Evolutionary conservation across 83 land plant species (phyloP), one percentile per base, ranked within the genome.

Genomic region (Thuja plicata): DNA sequence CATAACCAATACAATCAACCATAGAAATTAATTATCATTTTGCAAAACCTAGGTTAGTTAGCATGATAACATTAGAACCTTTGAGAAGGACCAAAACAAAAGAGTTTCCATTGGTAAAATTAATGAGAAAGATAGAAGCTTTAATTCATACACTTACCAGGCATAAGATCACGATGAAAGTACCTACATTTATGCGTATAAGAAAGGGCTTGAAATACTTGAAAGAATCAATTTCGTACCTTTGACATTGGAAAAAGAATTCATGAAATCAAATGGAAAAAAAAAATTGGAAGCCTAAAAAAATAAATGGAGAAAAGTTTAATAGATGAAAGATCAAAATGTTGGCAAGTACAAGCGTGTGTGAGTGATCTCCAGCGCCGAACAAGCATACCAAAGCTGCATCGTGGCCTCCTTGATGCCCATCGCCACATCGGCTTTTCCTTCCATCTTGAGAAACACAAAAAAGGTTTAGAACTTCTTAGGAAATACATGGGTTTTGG

Each of bases 121-220:
- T n/a, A 12, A 41, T 45, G 48, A 45, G 17, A 54, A 46, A 8
- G 21, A 46, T 82, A 27, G 0, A 82, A 45, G 2, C n/a, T 35
- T 45, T 21, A 24, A 16, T 73, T 74, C 3, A 57, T 38, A 54
- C 15, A 43, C 45, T 62, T 87, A 93, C 94, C 94, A 92, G 94
- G 94, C 84, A 92, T 93, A n/a, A 92, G 90, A 70, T 93, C 94
- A 70, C 94, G 88, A 80, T 92, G 94, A 81, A 93, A 93, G 81
- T 90, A 92, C 32, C 94, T 92, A 90, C 89, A 91, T 73, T 88
- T 84, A 73, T 93, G 2, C 2, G 92, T 93, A 89, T 93, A 93
- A 60, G 90, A 91, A n/a, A 93, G 83, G 2, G 92, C 94, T 88
- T 90, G 94, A 57, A 92, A 81, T 60, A 93, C 46, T 88, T 93